A percentile compares a stretch with the other conserved stretches of the same genome.
Evolutionary conservation across 352 stramenopile genomes (phyloP).

Genomic region (Phytopythium oedochilum): DNA sequence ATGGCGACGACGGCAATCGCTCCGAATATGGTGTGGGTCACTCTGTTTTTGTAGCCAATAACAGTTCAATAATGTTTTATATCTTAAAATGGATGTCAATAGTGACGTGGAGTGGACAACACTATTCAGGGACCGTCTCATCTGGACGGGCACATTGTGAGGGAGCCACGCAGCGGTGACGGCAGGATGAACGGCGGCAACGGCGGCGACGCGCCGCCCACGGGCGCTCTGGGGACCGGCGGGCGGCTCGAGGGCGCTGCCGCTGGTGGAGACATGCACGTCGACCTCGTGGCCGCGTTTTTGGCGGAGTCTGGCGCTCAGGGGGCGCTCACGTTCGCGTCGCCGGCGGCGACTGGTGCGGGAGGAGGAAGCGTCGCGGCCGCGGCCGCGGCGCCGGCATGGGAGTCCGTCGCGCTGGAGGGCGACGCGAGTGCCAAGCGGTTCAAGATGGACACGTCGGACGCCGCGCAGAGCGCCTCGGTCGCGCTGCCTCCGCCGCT

Average conservation of each 20-base stretch:
- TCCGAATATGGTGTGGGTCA: background rate
- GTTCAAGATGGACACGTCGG: slow-evolving; percentile 21
- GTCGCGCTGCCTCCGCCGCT: background rate
- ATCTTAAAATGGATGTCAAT: background rate
- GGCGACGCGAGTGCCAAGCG: slow-evolving; percentile 19
- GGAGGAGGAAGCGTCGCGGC: background rate
- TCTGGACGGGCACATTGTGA: background rate
- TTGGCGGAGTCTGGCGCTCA: background rate
- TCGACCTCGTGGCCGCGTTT: background rate
- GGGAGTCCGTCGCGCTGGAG: slow-evolving; percentile 12
- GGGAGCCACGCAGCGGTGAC: slow-evolving; percentile 1
- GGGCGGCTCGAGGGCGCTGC: background rate
- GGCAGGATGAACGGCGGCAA: slow-evolving; percentile 4
- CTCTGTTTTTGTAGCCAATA: background rate
- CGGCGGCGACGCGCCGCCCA: background rate
- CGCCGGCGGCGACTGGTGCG: background rate
- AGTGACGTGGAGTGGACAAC: background rate
- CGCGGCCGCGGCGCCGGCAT: background rate
- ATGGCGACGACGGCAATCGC: background rate
- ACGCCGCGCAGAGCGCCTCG: too few relatives aligned
- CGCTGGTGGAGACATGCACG: fast-evolving
- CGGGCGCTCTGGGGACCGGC: background rate
- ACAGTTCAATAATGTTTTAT: too few relatives aligned
- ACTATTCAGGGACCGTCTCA: background rate
- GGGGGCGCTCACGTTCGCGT: background rate